Evolutionary conservation across 2,329 filamentous ascomycete species (phyloP).

Genomic region (Ophiostoma tasmaniense): DNA sequence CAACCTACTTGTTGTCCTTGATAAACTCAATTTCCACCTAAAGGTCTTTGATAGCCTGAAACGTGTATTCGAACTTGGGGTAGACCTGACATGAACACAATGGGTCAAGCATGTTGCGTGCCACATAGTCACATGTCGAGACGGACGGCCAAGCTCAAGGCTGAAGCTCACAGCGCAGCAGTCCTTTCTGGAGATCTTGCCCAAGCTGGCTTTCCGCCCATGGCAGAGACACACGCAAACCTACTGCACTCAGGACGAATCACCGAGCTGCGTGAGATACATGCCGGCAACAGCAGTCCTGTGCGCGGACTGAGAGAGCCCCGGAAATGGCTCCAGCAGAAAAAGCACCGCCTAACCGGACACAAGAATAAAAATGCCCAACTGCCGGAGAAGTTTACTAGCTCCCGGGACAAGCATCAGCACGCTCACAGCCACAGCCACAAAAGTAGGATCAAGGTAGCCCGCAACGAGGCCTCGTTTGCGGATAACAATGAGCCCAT

Average conservation of each 20-base stretch:
- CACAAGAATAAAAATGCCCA: neutral
- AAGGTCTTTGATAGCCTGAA: neutral
- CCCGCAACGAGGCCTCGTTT: neutral
- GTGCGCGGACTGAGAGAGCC: neutral
- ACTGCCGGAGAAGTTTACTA: neutral
- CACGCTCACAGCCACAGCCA: neutral
- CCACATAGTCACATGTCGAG: neutral
- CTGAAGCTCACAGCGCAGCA: neutral
- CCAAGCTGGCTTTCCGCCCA: neutral
- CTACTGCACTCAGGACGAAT: neutral
- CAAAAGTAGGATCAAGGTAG: neutral
- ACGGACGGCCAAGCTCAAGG: slow-evolving; percentile 6
- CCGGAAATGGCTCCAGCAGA: neutral
- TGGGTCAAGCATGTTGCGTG: slow-evolving; percentile 8
- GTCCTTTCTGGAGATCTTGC: neutral
- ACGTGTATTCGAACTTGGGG: neutral
- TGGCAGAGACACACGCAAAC: neutral
- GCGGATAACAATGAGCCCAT: slow-evolving; percentile 1
- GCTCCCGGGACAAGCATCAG: neutral
- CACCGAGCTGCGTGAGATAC: neutral
- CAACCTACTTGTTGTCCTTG: neutral
- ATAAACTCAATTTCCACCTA: neutral
- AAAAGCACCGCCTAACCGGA: neutral
- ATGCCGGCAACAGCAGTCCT: neutral
- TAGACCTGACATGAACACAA: neutral